Conservation (phyloP, 2,329 filamentous ascomycete genomes). For the Claviceps sorghi region DNA sequence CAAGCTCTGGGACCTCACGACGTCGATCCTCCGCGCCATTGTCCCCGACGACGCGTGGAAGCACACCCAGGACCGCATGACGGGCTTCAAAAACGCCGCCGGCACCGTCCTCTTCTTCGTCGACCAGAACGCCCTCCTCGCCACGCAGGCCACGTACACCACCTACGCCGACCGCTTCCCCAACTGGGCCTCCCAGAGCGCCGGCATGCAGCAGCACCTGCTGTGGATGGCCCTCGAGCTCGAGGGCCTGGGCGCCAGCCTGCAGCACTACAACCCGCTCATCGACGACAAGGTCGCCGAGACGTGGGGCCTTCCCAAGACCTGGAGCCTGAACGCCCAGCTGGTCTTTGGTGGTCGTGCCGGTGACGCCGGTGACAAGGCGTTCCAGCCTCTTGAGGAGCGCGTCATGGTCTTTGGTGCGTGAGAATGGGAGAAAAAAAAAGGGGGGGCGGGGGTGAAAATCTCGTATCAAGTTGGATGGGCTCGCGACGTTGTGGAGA, state of each 20-base stretch:
- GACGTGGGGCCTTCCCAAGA: constrained; percentile 54
- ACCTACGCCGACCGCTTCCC: constrained; percentile 69
- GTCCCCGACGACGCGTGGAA: constrained; percentile 52
- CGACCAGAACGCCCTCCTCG: constrained; percentile 53
- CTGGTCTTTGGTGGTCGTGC: constrained; percentile 64
- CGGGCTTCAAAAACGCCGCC: constrained; percentile 53
- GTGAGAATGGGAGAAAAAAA: not conserved
- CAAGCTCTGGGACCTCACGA: constrained; percentile 67
- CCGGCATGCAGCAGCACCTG: constrained; percentile 64
- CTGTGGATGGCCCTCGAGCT: constrained; percentile 71
- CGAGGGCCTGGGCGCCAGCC: constrained; percentile 73
- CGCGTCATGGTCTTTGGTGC: constrained; percentile 50
- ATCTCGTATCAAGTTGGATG: too few relatives aligned
- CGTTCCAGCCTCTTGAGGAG: constrained; percentile 48
- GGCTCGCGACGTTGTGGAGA: not conserved
- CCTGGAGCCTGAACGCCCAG: constrained; percentile 70
- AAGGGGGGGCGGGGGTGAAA: not conserved
- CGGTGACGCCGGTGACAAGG: constrained; percentile 46
- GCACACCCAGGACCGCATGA: constrained; percentile 29
- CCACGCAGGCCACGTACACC: constrained; percentile 53
- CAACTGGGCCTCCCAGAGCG: constrained; percentile 59
- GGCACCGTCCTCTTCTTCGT: constrained; percentile 84
- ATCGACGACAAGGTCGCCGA: constrained; percentile 57
- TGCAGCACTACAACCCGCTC: constrained; percentile 83
- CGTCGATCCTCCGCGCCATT: constrained; percentile 34